Conservation (phyloP, 225 moss, liverwort and hornwort genomes). For the Marchantia polymorpha region DNA sequence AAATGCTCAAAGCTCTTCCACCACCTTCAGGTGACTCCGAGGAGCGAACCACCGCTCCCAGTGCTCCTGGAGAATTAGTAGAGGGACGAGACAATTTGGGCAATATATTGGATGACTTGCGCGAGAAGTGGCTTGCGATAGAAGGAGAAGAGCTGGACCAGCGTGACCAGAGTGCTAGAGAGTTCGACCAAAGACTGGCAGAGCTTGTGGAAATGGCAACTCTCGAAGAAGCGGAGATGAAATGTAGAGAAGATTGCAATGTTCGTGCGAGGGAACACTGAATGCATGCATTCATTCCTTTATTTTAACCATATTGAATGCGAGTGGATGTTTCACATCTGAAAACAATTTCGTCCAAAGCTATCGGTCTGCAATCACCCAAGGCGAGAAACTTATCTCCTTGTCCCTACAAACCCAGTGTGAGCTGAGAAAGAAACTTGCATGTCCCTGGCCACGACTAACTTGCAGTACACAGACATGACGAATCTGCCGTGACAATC, state of each 20-base stretch:
- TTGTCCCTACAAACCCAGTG: too few relatives aligned
- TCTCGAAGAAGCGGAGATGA: conserved; percentile 22
- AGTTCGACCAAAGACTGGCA: conserved; percentile 64
- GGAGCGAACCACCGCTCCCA: conserved; percentile 70
- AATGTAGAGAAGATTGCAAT: background rate
- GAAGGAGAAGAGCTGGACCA: conserved; percentile 82
- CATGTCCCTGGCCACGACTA: too few relatives aligned
- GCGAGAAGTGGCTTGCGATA: conserved; percentile 90
- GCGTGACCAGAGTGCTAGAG: conserved; percentile 74
- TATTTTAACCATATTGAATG: background rate
- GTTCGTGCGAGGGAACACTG: background rate
- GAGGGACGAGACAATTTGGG: conserved; percentile 44
- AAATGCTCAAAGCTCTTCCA: conserved; percentile 69
- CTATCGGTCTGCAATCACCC: too few relatives aligned
- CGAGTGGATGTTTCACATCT: background rate
- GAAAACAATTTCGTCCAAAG: background rate
- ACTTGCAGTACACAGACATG: too few relatives aligned
- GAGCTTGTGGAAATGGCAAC: conserved; percentile 39
- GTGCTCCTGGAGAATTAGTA: conserved; percentile 71
- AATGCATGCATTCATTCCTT: background rate
- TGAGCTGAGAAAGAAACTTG: too few relatives aligned
- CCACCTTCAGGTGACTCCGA: conserved; percentile 78
- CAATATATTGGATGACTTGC: conserved; percentile 79
- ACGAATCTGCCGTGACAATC: too few relatives aligned
- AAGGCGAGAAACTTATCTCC: too few relatives aligned